phyloP scores from a whole-genome alignment of 2,329 filamentous ascomycete genomes.

The Monosporascus sp. region DNA sequence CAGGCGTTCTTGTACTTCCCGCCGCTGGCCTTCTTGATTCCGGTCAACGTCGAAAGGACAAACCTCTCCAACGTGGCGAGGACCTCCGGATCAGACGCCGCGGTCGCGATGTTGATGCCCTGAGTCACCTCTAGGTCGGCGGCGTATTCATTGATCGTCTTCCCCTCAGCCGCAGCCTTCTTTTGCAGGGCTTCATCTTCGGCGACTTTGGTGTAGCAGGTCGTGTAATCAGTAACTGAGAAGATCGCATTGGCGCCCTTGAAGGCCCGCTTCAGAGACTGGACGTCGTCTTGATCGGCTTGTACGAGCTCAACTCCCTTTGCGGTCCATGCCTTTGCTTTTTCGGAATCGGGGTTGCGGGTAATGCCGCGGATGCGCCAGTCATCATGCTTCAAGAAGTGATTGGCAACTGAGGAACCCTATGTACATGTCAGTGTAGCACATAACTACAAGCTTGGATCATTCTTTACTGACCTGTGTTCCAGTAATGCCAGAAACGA shows the following conservation, averaged over 20 bases:
- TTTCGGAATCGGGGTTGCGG: background rate
- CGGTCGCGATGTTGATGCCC: slow-evolving; percentile 13
- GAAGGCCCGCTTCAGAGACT: slow-evolving; percentile 29
- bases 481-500: background rate
- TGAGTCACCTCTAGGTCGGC: slow-evolving; percentile 11
- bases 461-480: background rate
- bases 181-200: background rate
- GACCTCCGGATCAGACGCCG: slow-evolving; percentile 6
- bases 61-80: slow-evolving; percentile 9
- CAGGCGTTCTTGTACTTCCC: slow-evolving; percentile 3
- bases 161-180: slow-evolving; percentile 3
- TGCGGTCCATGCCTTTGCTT: slow-evolving; percentile 10
- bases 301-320: slow-evolving; percentile 32
- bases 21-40: background rate
- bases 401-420: background rate
- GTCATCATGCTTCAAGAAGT: background rate
- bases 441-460: background rate
- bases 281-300: slow-evolving; percentile 27
- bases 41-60: slow-evolving; percentile 1
- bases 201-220: slow-evolving; percentile 2
- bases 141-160: slow-evolving; percentile 9
- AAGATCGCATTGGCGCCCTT: slow-evolving; percentile 32
- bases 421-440: background rate
- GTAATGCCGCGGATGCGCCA: background rate
- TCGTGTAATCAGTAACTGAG: slow-evolving; percentile 28